Evolutionary conservation across 306 rosid species (phyloP), one percentile per base, ranked within the genome.

Genomic region (Casuarina glauca): DNA sequence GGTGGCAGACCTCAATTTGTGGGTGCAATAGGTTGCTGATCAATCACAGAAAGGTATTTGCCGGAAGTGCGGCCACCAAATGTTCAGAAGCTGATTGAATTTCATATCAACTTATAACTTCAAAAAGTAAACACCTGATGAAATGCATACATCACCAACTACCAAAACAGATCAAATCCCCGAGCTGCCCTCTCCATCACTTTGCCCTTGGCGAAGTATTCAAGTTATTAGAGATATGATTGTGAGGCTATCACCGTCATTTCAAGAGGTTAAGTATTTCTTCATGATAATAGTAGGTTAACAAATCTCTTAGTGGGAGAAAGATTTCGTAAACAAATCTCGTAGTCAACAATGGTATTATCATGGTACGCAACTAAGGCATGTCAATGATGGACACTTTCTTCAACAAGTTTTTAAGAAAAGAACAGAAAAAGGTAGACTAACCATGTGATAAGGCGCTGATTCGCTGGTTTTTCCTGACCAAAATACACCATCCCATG

Each of bases 1-100:
- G 5, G 55, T 42, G 57, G 26, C 80, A 67, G 1, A 41, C 6
- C 19, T 52, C 17, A 19, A 58, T 67, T 67, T 41, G 64, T 67
- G 35, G 15, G 6, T 2, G 51, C 41, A 16, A 53, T 66, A 51
- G 12, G 9, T 35, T 12, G 17, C 13, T 38, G 44, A 38, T 26
- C 44, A 60, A 60, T 60, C 60, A 8, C 11, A 49, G 43, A 54
- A 44, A 54, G 45, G 52, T 68, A 77, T 43, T 69, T 53, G 74
- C 20, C 64, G 9, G 7, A 60, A 6, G 16, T 20, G 6, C 12
- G 43, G 19, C 11, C 32, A 60, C 13, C 4, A 60, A 9, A 60
- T 32, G 4, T 2, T 46, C 50, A 46, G 50, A 46, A 46, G 8
- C 5, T 44, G 5, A 44, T 44, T 44, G 48, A 44, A 45, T 45